Base-by-base conservation (phyloP, 2,329 filamentous ascomycete genomes). In the Alternaria consortialis region DNA sequence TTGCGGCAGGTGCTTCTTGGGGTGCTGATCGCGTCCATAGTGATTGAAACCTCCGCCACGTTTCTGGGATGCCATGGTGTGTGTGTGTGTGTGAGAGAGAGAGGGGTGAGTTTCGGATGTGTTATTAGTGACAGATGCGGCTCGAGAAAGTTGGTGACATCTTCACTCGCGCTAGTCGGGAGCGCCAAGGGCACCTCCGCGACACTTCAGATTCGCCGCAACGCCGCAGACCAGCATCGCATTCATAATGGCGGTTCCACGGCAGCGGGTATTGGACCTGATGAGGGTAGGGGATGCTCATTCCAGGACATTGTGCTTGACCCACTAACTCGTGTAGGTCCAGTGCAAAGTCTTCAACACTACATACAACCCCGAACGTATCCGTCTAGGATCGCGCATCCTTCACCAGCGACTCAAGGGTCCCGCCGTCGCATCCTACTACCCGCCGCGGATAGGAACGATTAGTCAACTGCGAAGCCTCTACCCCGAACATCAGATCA, bases 311-410 rank as follows among this genome's bases (percentile, higher is more conserved):
- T 2, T 7, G 25, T 52, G 27, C 7, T 4, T 4, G 12, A 11
- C 12, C 4, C 17, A 17, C 56, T 72, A 46, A 73, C 56, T 27
- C 9, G 7, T 6, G 9, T 72, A 97, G 94, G 87, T 87, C 75
- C 93, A 94, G 90, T 97, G 93, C 85, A 88, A 90, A 78, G 88
- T 98, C 82, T 99, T 98, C 84, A 90, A 90, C 74, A 92, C 91
- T 52, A 94, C 90, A 54, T 98, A 89, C 84, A 99, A 99, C 81
- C 95, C 95, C 27, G 86, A 92, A 56, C 84, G 89, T 69, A 80
- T 91, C 63, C 92, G 95, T 64, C 88, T 92, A 70, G 95, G 95
- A 74, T 97, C 95, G 83, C 97, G 95, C 81, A 85, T 99, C 77
- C 85, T 99, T 62, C 92, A 94, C 74, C 91, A 97, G 79, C 89